Base-by-base conservation (phyloP, 164 flowering plant species). In the Saururus chinensis region DNA sequence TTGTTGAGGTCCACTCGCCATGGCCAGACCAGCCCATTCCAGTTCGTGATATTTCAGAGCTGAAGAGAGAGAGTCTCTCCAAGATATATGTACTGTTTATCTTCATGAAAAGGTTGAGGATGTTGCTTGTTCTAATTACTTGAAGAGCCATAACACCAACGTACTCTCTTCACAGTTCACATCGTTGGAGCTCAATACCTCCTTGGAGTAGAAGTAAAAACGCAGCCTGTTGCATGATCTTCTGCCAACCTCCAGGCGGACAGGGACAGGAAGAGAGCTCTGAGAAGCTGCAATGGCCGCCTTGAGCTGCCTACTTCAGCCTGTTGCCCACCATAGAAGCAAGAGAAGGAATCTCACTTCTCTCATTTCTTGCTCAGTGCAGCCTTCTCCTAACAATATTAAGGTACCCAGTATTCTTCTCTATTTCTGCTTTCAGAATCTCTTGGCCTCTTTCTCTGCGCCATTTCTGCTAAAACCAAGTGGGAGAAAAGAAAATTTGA, bases 331-430 rank as follows among this genome's bases (percentile, higher is more conserved):
- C 69, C 75, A 58, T 53, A 60, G 8, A 49, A 55, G 30, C 51
- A 71, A 54, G 45, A 70, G 57, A 61, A 57, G 51, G 24, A 76
- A 63, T 63, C 11, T 60, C 60, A 70, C 60, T 56, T 64, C 71
- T 66, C 60, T 53, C 23, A 70, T 85, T 40, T 76, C 81, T 66
- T 88, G 86, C 73, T 73, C 95, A 61, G 64, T 74, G 71, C 86
- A 69, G 62, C 80, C 96, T 35, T 65, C 85, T 41, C 84, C 80
- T 53, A 81, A 57, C 76, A 84, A 81, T 66, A 84, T 88, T 70
- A 83, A 83, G 88, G 89, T 84, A 73, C 49, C 56, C 22, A 30
- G 2, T 2, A 2, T 30, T 30, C 37, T 30, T 30, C 2, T n/a
- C n/a, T n/a, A 60, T 49, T 21, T 30, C 24, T 20, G 9, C 11